A percentile compares a stretch with the other conserved stretches of the same genome.
Conservation (phyloP, 2,329 filamentous ascomycete genomes). For the Herpotrichia juniperi region DNA sequence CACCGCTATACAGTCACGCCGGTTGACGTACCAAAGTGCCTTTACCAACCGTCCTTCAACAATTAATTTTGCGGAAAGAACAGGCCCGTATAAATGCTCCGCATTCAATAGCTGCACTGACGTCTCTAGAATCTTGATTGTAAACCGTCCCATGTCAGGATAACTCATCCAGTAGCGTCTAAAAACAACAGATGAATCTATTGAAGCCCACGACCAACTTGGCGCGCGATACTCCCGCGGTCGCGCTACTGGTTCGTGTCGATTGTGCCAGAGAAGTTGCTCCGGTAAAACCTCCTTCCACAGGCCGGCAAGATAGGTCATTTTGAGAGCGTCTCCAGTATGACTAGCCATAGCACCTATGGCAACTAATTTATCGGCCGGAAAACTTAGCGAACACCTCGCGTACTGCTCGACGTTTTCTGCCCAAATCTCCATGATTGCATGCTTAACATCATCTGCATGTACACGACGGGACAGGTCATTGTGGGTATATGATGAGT, state of each 20-base stretch:
- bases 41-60: too few species aligned
- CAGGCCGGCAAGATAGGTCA: slow-evolving; percentile 17
- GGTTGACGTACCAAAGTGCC: too few species aligned
- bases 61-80: too few species aligned
- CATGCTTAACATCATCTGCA: background rate
- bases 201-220: background rate
- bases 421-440: background rate
- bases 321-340: slow-evolving; percentile 11
- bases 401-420: slow-evolving; percentile 9
- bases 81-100: too few species aligned
- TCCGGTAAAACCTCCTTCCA: slow-evolving; percentile 9
- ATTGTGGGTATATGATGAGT: too few species aligned
- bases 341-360: background rate
- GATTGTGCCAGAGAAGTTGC: slow-evolving; percentile 20
- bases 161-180: too few species aligned
- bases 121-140: too few species aligned
- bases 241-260: slow-evolving; percentile 15
- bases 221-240: slow-evolving; percentile 15
- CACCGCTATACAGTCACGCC: too few species aligned
- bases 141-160: too few species aligned
- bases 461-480: background rate
- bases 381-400: slow-evolving; percentile 13
- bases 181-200: too few species aligned
- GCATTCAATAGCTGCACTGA: too few species aligned
- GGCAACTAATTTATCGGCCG: slow-evolving; percentile 13